Base-by-base conservation (phyloP, 768 basidiomycete genomes). In the Phanerodontia chrysosporium region DNA sequence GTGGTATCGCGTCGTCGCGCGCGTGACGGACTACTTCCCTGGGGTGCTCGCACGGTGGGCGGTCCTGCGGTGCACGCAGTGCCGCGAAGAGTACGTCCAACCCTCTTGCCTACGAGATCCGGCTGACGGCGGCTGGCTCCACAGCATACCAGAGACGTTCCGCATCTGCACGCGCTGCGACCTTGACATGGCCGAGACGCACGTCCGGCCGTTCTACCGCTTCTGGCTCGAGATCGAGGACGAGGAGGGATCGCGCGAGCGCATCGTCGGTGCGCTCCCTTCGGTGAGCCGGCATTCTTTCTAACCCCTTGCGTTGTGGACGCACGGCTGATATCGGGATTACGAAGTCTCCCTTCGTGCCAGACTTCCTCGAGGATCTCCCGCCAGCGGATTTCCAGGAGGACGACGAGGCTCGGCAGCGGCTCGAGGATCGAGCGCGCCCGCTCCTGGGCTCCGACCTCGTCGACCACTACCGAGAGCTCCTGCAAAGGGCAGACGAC, bases 11-110 rank as follows among this genome's bases (percentile, higher is more conserved):
- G 67, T 87, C 24, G 64, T 72, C 10, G 86, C 81, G 6, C 80
- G 79, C 21, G 76, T 79, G 2, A 65, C 81, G 9, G 83, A 85
- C 64, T 87, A 81, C 65, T 79, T 76, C 63, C 88, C 88, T 0
- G 72, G 76, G 30, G 65, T 75, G 28, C 64, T 87, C 28, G 62
- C 70, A 27, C 76, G 85, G 16, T 82, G 77, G 16, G 76, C 80
- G 35, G 71, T 74, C 25, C 70, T 80, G 35, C 72, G 72, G 39
- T 90, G 87, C 68, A 74, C 72, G 7, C 76, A 75, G 3, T 90
- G 88, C 69, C 65, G 78, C 8, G 65, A 72, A 53, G 70, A 75
- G 88, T 87, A 60, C 64, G 78, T 67, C 14, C 16, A 21, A 16
- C 18, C 2, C n/a, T 29, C 14, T 27, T 56, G 46, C 1, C 32